A percentile compares a stretch with the other conserved stretches of the same genome.
phyloP scores from a whole-genome alignment of 495 filamentous ascomycete species.

The Coniosporium apollinis region DNA sequence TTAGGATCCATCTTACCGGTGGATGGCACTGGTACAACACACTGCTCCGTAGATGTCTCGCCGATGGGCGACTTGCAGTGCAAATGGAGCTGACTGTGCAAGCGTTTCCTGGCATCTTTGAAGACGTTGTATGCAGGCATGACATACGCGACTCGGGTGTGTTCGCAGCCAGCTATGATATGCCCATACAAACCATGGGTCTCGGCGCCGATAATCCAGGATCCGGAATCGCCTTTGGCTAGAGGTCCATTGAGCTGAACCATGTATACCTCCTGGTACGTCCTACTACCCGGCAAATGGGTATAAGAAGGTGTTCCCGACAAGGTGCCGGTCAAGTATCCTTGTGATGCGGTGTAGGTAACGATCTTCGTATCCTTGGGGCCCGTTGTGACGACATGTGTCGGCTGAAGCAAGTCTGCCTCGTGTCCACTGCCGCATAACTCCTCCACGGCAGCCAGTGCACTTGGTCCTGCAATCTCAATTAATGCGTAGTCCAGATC shows the following conservation, averaged over 20 bases:
- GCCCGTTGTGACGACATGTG: too few species aligned
- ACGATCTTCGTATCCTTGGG: too few species aligned
- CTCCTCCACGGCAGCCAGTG: too few species aligned
- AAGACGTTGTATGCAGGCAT: too few species aligned
- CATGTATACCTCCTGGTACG: conserved; percentile 1
- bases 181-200: background rate
- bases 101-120: too few species aligned
- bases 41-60: too few species aligned
- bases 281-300: background rate
- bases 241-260: background rate
- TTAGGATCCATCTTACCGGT: too few species aligned
- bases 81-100: too few species aligned
- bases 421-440: too few species aligned
- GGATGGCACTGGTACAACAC: too few species aligned
- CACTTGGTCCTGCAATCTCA: background rate
- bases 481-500: background rate
- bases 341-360: background rate
- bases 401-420: too few species aligned
- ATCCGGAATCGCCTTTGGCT: background rate
- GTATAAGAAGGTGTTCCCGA: background rate
- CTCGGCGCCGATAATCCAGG: background rate
- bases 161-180: background rate
- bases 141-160: background rate
- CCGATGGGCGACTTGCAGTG: too few species aligned
- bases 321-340: background rate